phyloP scores from a whole-genome alignment of 495 filamentous ascomycete species.

The Aspergillus mulundensis region DNA sequence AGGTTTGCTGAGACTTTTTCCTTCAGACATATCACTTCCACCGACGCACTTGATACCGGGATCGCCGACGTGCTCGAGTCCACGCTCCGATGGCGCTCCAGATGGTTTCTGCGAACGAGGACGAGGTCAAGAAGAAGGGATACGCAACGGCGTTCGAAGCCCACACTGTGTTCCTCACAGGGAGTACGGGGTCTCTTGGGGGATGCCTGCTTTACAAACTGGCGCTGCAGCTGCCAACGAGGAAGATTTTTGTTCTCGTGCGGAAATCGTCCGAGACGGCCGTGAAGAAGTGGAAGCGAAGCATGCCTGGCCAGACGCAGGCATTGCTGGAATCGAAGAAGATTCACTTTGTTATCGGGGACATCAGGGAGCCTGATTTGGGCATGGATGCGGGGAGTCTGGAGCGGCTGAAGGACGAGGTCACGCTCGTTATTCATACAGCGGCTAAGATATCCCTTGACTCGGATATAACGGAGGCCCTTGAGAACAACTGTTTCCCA shows the following conservation, averaged over 20 bases:
- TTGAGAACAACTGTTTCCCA: slow-evolving; percentile 37
- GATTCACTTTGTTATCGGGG: slow-evolving; percentile 31
- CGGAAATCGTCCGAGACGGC: slow-evolving; percentile 25
- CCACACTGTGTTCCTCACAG: slow-evolving; percentile 36
- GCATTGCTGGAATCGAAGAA: slow-evolving; percentile 27
- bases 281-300: slow-evolving; percentile 28
- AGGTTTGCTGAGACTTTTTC: not conserved
- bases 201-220: slow-evolving; percentile 38
- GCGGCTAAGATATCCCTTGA: slow-evolving; percentile 36
- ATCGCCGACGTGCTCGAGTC: not conserved
- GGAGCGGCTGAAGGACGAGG: slow-evolving; percentile 21
- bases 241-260: slow-evolving; percentile 31
- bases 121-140: slow-evolving; percentile 24
- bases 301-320: slow-evolving; percentile 30
- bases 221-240: slow-evolving; percentile 31
- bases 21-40: not conserved
- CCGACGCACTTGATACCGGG: not conserved
- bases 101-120: slow-evolving; percentile 15
- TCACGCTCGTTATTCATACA: slow-evolving; percentile 37
- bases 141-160: slow-evolving; percentile 26
- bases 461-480: slow-evolving; percentile 26
- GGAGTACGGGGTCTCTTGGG: slow-evolving; percentile 35
- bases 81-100: slow-evolving; percentile 14
- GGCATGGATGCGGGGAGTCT: slow-evolving; percentile 23
- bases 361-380: slow-evolving; percentile 27